Percentiles rank a stretch among this genome's conserved stretches.
These are phyloP conservation scores for Lachnellula willkommii DNA, from an alignment of 2,329 filamentous ascomycete genomes.

Conservation along the genomic window DNA sequence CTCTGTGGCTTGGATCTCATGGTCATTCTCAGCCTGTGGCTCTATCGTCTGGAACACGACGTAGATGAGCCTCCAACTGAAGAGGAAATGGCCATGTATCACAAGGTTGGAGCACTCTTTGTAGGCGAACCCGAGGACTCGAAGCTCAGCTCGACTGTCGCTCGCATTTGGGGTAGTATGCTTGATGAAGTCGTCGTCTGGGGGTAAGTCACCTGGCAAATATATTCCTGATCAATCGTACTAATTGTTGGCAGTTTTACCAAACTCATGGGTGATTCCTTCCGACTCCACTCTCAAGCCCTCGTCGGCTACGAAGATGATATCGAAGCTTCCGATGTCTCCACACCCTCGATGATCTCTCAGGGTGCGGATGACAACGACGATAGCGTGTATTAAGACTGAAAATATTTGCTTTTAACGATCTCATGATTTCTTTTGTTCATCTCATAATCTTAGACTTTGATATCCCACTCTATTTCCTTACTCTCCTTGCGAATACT, in stretches of 20 bases:
- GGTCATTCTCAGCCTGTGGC: conserved; percentile 95
- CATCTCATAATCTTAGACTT: conserved; percentile 26
- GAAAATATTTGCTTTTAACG: conserved; percentile 22
- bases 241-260: conserved; percentile 65
- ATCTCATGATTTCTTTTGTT: conserved; percentile 44
- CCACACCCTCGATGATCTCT: conserved; percentile 66
- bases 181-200: conserved; percentile 98
- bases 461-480: conserved; percentile 31
- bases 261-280: conserved; percentile 95
- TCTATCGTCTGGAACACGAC: conserved; percentile 98
- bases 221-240: neutral
- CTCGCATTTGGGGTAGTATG: conserved; percentile 94
- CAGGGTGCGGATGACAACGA: conserved; percentile 59
- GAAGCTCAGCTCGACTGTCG: conserved; percentile 91
- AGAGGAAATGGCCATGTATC: conserved; percentile 84
- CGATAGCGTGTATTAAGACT: conserved; percentile 59
- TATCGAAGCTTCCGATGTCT: conserved; percentile 61
- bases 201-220: conserved; percentile 67
- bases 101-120: conserved; percentile 84
- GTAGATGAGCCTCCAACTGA: conserved; percentile 75
- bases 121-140: conserved; percentile 81
- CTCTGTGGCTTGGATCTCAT: conserved; percentile 95
- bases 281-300: conserved; percentile 93
- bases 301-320: conserved; percentile 92
- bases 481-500: conserved; percentile 21